Conservation (phyloP, 176 grass and related monocot genomes). For the Bromus sterilis region DNA sequence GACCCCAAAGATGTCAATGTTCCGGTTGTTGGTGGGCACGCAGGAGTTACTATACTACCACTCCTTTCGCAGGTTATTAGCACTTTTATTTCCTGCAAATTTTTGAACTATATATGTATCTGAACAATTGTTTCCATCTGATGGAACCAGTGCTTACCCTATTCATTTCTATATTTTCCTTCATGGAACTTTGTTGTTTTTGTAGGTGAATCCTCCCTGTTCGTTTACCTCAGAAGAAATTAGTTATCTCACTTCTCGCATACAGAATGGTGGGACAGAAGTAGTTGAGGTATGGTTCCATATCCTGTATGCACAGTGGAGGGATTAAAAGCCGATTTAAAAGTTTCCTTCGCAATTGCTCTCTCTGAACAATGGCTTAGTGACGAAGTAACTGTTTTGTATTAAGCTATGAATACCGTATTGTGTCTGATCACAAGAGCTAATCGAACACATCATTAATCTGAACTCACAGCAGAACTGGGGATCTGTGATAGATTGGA, state of each 20-base stretch:
- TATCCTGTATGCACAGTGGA: neutral
- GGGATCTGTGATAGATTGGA: neutral
- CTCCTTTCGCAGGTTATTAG: slow-evolving; percentile 68
- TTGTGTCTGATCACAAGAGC: neutral
- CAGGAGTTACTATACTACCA: slow-evolving; percentile 79
- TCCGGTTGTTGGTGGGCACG: slow-evolving; percentile 87
- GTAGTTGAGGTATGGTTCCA: slow-evolving; percentile 68
- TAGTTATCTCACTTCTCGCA: slow-evolving; percentile 61
- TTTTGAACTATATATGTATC: neutral
- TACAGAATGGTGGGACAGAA: slow-evolving; percentile 98
- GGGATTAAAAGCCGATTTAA: neutral
- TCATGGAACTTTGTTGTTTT: slow-evolving; percentile 8
- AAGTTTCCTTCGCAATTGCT: neutral
- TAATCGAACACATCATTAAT: neutral
- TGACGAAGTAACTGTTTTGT: neutral
- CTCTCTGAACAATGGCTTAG: neutral
- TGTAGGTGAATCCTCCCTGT: slow-evolving; percentile 57
- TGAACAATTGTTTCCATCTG: neutral
- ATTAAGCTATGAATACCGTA: neutral
- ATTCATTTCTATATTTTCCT: neutral
- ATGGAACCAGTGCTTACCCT: neutral
- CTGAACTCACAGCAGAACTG: neutral
- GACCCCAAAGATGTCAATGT: slow-evolving; percentile 78
- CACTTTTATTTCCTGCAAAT: neutral
- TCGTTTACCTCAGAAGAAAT: slow-evolving; percentile 71